Percentiles rank a stretch among this genome's conserved stretches.
Evolutionary conservation across 2,329 filamentous ascomycete genomes (phyloP).

Genomic region (Colletotrichum tanaceti): DNA sequence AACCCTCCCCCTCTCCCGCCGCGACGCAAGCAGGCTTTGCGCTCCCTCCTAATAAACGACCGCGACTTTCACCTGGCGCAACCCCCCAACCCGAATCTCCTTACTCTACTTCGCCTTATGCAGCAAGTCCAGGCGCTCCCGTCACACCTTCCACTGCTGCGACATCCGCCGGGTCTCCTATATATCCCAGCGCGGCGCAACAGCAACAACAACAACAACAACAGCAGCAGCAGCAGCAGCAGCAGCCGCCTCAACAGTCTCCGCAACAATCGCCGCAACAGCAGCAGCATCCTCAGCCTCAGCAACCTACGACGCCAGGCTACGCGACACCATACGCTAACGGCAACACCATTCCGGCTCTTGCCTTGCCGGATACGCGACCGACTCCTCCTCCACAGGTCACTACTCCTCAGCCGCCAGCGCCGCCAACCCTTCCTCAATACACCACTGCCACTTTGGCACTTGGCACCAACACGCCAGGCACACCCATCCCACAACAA

Average conservation of each 20-base stretch:
- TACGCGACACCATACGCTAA: slow-evolving; percentile 55
- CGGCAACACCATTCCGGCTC: slow-evolving; percentile 48
- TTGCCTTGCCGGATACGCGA: slow-evolving; percentile 42
- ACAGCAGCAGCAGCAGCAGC: slow-evolving; percentile 2
- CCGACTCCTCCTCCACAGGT: slow-evolving; percentile 42
- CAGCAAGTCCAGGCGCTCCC: slow-evolving; percentile 58
- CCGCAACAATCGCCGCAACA: slow-evolving; percentile 13
- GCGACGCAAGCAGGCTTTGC: slow-evolving; percentile 63
- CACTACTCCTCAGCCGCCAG: slow-evolving; percentile 39
- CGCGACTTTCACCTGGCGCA: slow-evolving; percentile 75
- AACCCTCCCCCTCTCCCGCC: slow-evolving; percentile 70
- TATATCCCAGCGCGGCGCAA: slow-evolving; percentile 44
- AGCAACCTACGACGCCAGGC: slow-evolving; percentile 45
- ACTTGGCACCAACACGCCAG: slow-evolving; percentile 24
- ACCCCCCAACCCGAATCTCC: slow-evolving; percentile 75
- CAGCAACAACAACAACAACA: slow-evolving; percentile 21
- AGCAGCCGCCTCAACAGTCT: too few relatives aligned
- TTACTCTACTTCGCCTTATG: slow-evolving; percentile 65
- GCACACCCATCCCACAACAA: slow-evolving; percentile 35
- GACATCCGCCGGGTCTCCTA: slow-evolving; percentile 52
- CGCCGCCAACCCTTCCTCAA: slow-evolving; percentile 33
- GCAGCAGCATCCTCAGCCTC: slow-evolving; percentile 23
- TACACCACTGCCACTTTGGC: slow-evolving; percentile 44
- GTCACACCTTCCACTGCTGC: slow-evolving; percentile 55
- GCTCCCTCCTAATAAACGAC: slow-evolving; percentile 79